Conservation (phyloP, 768 basidiomycete species). For the Auricularia heimuer region DNA sequence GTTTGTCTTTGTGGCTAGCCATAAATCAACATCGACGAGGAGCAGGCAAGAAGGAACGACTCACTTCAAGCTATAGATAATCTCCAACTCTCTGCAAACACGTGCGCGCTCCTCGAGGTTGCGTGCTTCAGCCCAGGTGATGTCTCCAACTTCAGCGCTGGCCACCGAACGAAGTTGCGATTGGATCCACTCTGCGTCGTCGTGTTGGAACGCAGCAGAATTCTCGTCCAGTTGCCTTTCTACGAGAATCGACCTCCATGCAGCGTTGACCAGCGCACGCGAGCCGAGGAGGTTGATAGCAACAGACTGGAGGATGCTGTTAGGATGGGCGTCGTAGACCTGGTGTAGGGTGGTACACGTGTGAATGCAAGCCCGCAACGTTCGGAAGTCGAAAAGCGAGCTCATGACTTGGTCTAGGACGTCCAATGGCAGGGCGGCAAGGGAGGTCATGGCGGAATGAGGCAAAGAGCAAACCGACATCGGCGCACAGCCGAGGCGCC, state of each 20-base stretch:
- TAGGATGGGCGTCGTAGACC: slow-evolving; percentile 21
- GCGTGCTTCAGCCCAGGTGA: no score
- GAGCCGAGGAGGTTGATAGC: slow-evolving; percentile 22
- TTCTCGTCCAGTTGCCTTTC: slow-evolving; percentile 4
- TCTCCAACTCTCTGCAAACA: slow-evolving; percentile 24
- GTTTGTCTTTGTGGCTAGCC: not conserved
- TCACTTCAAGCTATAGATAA: slow-evolving; percentile 32
- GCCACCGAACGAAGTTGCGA: slow-evolving; percentile 10
- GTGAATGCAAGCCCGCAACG: slow-evolving; percentile 18
- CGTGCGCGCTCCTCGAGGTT: slow-evolving; percentile 13
- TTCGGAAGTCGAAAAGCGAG: slow-evolving; percentile 20
- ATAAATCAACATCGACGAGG: not conserved
- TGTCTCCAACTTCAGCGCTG: no score
- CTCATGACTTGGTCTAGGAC: slow-evolving; percentile 22
- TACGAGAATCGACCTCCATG: slow-evolving; percentile 19
- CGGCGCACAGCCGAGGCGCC: no score
- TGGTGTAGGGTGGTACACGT: slow-evolving; percentile 23
- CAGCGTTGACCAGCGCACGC: slow-evolving; percentile 19
- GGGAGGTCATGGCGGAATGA: not conserved
- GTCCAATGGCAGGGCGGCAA: slow-evolving; percentile 11
- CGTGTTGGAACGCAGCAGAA: not conserved
- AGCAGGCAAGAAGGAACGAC: not conserved
- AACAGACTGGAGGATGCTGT: slow-evolving; percentile 22
- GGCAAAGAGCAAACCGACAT: not conserved
- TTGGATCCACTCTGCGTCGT: slow-evolving; percentile 12